phyloP scores from a whole-genome alignment of 192 early-diverging fungal species.

The Chytriomyces confervae region DNA sequence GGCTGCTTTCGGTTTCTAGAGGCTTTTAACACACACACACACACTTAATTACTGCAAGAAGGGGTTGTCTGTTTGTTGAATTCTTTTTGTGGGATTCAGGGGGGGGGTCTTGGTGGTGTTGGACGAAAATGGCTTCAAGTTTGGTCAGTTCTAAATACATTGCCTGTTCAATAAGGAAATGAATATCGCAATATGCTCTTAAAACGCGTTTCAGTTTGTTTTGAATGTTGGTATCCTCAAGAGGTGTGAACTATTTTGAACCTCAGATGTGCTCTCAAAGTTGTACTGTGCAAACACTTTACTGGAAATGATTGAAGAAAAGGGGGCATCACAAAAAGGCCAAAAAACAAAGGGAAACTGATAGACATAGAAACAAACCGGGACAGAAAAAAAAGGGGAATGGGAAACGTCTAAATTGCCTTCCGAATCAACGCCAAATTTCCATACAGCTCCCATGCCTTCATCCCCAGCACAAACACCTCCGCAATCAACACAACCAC shows the following conservation, averaged over 20 bases:
- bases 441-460: conserved; percentile 15
- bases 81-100: neutral
- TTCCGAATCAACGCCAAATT: conserved; percentile 15
- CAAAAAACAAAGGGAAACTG: too few relatives aligned
- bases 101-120: neutral
- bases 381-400: too few relatives aligned
- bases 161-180: neutral
- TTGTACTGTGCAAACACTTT: too few relatives aligned
- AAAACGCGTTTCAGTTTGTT: too few relatives aligned
- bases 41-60: neutral
- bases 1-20: conserved; percentile 68
- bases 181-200: too few relatives aligned
- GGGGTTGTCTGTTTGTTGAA: neutral
- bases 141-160: conserved; percentile 1
- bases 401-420: neutral
- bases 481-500: conserved; percentile 14
- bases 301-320: too few relatives aligned
- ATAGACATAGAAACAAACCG: too few relatives aligned
- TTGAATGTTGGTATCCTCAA: too few relatives aligned
- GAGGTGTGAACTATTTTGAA: too few relatives aligned
- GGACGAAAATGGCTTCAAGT: neutral
- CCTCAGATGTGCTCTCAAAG: too few relatives aligned
- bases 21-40: too few relatives aligned
- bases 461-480: conserved; percentile 26
- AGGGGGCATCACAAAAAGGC: too few relatives aligned